Evolutionary conservation across 2,329 filamentous ascomycete genomes (phyloP), one percentile per base, ranked within the genome.

Genomic region (Aspergillus phoenicis): DNA sequence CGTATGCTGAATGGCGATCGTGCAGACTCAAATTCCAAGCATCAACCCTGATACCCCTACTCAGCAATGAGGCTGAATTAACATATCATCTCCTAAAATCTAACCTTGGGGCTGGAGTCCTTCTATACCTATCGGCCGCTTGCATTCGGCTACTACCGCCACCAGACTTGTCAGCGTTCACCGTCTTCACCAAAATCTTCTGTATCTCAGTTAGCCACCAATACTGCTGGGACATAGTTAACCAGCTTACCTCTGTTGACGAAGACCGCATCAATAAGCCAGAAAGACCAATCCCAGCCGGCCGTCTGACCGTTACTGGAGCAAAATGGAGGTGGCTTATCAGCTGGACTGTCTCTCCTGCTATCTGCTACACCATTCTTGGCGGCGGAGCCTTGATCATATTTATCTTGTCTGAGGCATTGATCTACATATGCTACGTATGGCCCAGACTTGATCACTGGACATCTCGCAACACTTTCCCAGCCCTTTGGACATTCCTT

Each of bases 401-500:
- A 2, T 49, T 61, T 4, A 24, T 54, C 13, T 15, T 33, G 11
- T 63, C 56, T 26, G 24, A 63, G 30, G 39, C 39, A 2, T 61
- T 59, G 51, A 51, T 45, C 1, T 53, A 26, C 2, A 47, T 58
- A 13, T 63, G 58, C 43, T 63, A 63, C n/a, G 58, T 61, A 6
- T 61, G 54, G 49, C 61, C 61, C 0, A 39, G 38, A 2, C 8
- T 55, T 26, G 60, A 63, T 45, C 54, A 63, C 51, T 61, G 54
- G 28, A 28, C 55, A 33, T 47, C 55, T 28, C 58, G 61, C 15
- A 63, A 61, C 15, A 49, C 54, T 3, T 63, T 63, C 51, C 53
- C 58, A 3, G 51, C 58, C 7, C 33, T 61, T 1, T 59, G 61
- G 7, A 26, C 51, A 1, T 63, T 58, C 22, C 51, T 58, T 20